These are phyloP conservation scores for Nitzschia palea DNA, from an alignment of 108 stramenopile species.

Conservation along the genomic window DNA sequence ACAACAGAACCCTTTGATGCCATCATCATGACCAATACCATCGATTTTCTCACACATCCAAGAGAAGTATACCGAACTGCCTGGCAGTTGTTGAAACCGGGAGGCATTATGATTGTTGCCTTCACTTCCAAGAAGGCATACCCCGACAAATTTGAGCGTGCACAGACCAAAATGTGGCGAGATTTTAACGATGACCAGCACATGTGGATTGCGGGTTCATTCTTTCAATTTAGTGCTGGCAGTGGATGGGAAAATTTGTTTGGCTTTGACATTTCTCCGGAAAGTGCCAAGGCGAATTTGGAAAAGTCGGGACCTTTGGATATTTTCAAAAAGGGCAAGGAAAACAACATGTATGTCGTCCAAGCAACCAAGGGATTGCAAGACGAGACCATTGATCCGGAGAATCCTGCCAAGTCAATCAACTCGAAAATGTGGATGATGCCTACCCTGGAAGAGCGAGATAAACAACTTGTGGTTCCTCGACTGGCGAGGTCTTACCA, in stretches of 20 bases:
- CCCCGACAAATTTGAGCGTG: slow-evolving; percentile 63
- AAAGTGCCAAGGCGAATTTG: slow-evolving; percentile 57
- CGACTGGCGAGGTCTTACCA: slow-evolving; percentile 63
- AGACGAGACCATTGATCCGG: slow-evolving; percentile 64
- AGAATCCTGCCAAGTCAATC: slow-evolving; percentile 68
- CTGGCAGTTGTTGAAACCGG: slow-evolving; percentile 81
- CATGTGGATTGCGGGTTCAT: slow-evolving; percentile 94
- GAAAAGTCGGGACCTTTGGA: slow-evolving; percentile 37
- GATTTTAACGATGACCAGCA: slow-evolving; percentile 94
- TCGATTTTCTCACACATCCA: slow-evolving; percentile 80
- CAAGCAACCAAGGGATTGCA: slow-evolving; percentile 68
- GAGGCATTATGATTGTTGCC: slow-evolving; percentile 79
- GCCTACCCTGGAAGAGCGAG: slow-evolving; percentile 77
- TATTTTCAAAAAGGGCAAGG: slow-evolving; percentile 46
- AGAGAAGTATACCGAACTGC: slow-evolving; percentile 83
- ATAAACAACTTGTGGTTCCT: slow-evolving; percentile 80
- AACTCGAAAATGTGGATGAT: slow-evolving; percentile 81
- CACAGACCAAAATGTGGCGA: slow-evolving; percentile 89
- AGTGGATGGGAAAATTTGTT: slow-evolving; percentile 82
- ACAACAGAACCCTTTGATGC: slow-evolving; percentile 71
- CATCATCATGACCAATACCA: slow-evolving; percentile 85
- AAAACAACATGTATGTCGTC: slow-evolving; percentile 71
- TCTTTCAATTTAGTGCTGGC: slow-evolving; percentile 90
- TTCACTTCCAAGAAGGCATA: slow-evolving; percentile 76
- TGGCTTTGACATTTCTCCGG: slow-evolving; percentile 87